Conservation (phyloP, 2,329 filamentous ascomycete species). For the Colletotrichum sublineola region DNA sequence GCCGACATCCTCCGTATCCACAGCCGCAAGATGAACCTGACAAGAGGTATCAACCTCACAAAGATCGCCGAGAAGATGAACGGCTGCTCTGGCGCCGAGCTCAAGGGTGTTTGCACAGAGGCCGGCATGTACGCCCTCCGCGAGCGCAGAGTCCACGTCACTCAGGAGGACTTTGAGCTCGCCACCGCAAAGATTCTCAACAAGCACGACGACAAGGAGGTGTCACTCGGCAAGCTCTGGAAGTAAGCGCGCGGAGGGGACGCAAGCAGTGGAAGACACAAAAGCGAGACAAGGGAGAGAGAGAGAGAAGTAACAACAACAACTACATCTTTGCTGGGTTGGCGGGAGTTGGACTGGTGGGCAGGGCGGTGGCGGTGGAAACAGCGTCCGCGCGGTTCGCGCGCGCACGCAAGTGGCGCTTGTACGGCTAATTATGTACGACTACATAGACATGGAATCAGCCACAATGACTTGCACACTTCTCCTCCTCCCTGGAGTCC, state of each 20-base stretch:
- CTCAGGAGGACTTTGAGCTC: conserved; percentile 98
- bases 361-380: conserved; percentile 20
- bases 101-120: conserved; percentile 99
- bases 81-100: conserved; percentile 94
- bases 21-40: conserved; percentile 98
- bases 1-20: conserved; percentile 98
- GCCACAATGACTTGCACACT: conserved; percentile 37
- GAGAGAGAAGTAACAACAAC: conserved; percentile 14
- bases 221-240: conserved; percentile 87
- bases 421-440: conserved; percentile 42
- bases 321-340: conserved; percentile 38
- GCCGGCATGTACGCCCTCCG: conserved; percentile 98
- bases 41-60: conserved; percentile 94
- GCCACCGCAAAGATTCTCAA: conserved; percentile 99
- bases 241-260: conserved; percentile 51
- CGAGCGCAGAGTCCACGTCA: conserved; percentile 96
- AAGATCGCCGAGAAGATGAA: conserved; percentile 99
- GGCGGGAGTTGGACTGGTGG: conserved; percentile 34
- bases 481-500: background rate
- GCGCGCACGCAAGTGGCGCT: conserved; percentile 31
- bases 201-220: conserved; percentile 99
- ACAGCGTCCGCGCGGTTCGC: conserved; percentile 25
- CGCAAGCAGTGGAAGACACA: background rate
- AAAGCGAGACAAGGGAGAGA: background rate
- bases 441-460: conserved; percentile 42